phyloP scores from a whole-genome alignment of 2,329 filamentous ascomycete genomes.

The Cryphonectria parasitica region DNA sequence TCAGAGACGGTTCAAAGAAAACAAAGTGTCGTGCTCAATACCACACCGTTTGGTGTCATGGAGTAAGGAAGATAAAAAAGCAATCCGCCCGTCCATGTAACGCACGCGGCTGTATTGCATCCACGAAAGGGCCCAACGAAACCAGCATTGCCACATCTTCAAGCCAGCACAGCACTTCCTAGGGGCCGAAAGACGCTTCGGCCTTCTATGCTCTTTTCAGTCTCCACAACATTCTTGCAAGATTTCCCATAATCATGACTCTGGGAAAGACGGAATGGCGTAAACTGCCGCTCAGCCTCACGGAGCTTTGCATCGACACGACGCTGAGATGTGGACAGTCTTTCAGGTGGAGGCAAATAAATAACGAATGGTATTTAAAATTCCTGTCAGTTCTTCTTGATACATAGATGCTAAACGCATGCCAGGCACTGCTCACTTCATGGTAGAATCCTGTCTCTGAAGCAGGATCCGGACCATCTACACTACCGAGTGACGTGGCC shows the following conservation, averaged over 20 bases:
- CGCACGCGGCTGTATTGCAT: neutral
- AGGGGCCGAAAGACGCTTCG: neutral
- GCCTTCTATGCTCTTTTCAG: neutral
- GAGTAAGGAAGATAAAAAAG: neutral
- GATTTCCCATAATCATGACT: constrained; percentile 6
- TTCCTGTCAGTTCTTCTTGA: neutral
- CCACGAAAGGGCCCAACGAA: neutral
- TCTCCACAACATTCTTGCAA: neutral
- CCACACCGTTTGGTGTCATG: neutral
- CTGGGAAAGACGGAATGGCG: constrained; percentile 75
- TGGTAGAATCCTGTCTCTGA: constrained; percentile 82
- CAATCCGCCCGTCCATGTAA: neutral
- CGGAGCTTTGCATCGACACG: constrained; percentile 92
- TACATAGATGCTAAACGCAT: constrained; percentile 2
- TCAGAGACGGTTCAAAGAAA: neutral
- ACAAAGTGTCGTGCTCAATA: neutral
- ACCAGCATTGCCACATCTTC: neutral
- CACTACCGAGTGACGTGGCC: constrained; percentile 78
- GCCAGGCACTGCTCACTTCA: constrained; percentile 78
- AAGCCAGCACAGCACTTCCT: neutral
- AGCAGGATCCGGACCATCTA: constrained; percentile 77
- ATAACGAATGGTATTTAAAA: constrained; percentile 73
- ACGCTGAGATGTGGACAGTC: constrained; percentile 94
- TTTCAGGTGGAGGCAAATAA: constrained; percentile 89
- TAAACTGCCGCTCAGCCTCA: constrained; percentile 79